These are phyloP conservation scores for Hypoxylon sp. DNA, from an alignment of 2,329 filamentous ascomycete genomes.

Conservation along the genomic window DNA sequence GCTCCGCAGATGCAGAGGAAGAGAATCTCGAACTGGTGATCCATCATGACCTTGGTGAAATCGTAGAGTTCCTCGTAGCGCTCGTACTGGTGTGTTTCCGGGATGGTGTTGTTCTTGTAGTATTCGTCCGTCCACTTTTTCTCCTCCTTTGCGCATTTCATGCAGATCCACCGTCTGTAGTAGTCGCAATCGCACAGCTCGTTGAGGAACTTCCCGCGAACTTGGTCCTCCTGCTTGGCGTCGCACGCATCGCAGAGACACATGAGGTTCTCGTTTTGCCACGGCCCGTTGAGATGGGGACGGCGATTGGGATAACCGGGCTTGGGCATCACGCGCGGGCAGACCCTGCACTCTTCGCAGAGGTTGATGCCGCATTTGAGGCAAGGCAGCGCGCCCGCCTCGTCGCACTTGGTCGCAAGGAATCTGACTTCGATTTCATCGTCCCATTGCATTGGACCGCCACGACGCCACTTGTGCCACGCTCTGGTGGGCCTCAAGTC, in stretches of 20 bases:
- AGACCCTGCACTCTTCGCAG: constrained; percentile 5
- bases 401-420: constrained; percentile 5
- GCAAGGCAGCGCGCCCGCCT: constrained; percentile 4
- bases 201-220: constrained; percentile 6
- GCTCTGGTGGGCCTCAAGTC: too few species aligned
- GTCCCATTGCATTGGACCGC: background rate
- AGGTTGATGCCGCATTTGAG: constrained; percentile 9
- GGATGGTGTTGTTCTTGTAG: constrained; percentile 1
- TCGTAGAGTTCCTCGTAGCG: background rate
- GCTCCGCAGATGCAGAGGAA: constrained; percentile 2
- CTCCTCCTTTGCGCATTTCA: constrained; percentile 1
- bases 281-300: background rate
- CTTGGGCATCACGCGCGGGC: background rate
- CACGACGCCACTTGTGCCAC: background rate
- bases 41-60: background rate
- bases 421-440: constrained; percentile 3
- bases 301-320: background rate
- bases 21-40: background rate
- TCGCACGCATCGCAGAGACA: constrained; percentile 13
- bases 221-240: background rate
- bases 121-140: background rate
- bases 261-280: background rate
- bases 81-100: background rate
- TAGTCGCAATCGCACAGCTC: constrained; percentile 7
- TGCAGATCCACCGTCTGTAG: constrained; percentile 1